Evolutionary conservation across 2,329 filamentous ascomycete species (phyloP).

Genomic region (Scleromitrula shiraiana): DNA sequence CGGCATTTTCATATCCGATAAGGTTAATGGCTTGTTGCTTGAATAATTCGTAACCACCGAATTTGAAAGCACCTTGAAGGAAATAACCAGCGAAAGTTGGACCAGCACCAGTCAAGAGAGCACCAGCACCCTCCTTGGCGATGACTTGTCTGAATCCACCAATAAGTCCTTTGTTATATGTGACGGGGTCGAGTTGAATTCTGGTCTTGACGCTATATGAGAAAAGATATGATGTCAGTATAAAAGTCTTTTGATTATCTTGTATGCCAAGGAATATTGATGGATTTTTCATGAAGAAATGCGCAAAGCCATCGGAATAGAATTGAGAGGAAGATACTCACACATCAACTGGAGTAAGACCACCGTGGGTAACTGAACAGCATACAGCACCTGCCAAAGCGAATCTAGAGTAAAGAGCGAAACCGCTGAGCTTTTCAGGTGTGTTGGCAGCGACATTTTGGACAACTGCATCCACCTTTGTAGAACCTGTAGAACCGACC

Average conservation of each 20-base stretch:
- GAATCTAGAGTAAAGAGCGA: slow-evolving; percentile 87
- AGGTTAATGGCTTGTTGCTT: slow-evolving; percentile 82
- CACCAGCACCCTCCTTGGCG: slow-evolving; percentile 74
- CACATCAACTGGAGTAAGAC: slow-evolving; percentile 97
- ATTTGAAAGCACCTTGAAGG: slow-evolving; percentile 89
- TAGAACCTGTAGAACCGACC: slow-evolving; percentile 25
- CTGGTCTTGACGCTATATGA: slow-evolving; percentile 77
- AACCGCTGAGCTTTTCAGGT: slow-evolving; percentile 45
- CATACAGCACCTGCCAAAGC: slow-evolving; percentile 96
- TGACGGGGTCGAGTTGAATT: slow-evolving; percentile 84
- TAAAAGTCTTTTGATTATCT: slow-evolving; percentile 10
- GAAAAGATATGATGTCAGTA: slow-evolving; percentile 18
- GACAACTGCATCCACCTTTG: slow-evolving; percentile 29
- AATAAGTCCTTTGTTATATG: slow-evolving; percentile 83
- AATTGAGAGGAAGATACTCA: slow-evolving; percentile 48
- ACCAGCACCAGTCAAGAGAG: slow-evolving; percentile 77
- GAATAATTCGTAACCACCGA: slow-evolving; percentile 94
- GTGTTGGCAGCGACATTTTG: slow-evolving; percentile 26
- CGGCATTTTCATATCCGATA: slow-evolving; percentile 69
- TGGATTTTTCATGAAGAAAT: background rate
- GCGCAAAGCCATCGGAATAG: background rate
- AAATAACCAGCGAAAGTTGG: slow-evolving; percentile 87
- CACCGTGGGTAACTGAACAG: slow-evolving; percentile 97
- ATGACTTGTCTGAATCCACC: slow-evolving; percentile 83
- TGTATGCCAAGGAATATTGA: slow-evolving; percentile 10